Percentiles rank a stretch among this genome's conserved stretches.
These are phyloP conservation scores for Hypoxylon sp. DNA, from an alignment of 2,329 filamentous ascomycete genomes.

Conservation along the genomic window DNA sequence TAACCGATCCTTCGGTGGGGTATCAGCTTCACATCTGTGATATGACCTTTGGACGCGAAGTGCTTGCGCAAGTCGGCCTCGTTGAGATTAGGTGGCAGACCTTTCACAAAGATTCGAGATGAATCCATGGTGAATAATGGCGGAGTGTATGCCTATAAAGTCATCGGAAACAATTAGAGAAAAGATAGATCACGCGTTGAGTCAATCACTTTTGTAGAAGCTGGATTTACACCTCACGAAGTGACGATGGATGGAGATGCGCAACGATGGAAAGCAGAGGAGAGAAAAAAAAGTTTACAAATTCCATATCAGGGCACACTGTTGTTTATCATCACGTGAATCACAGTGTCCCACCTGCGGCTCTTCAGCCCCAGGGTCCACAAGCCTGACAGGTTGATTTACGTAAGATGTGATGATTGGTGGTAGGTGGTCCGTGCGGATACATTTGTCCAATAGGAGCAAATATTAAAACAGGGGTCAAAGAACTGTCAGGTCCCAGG, in stretches of 20 bases:
- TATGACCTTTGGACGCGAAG: constrained; percentile 80
- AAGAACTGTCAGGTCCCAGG: constrained; percentile 26
- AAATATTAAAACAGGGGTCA: constrained; percentile 13
- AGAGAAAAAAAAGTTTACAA: constrained; percentile 33
- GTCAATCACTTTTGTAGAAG: neutral
- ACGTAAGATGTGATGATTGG: constrained; percentile 5
- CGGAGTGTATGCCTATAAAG: neutral
- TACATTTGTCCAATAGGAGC: constrained; percentile 5
- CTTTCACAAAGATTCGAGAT: constrained; percentile 84
- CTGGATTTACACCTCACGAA: neutral
- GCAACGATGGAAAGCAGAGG: neutral
- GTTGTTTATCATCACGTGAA: constrained; percentile 43
- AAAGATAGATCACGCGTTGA: neutral
- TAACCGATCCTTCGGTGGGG: constrained; percentile 93
- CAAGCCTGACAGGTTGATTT: constrained; percentile 14
- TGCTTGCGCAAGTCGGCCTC: constrained; percentile 91
- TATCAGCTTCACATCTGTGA: constrained; percentile 95
- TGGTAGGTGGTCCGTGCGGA: constrained; percentile 4
- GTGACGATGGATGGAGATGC: neutral
- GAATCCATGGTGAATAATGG: constrained; percentile 60
- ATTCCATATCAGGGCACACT: constrained; percentile 23
- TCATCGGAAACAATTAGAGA: neutral
- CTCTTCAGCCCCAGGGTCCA: constrained; percentile 35
- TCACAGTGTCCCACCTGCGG: constrained; percentile 27
- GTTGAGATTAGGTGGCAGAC: constrained; percentile 86